Percentiles rank a stretch among this genome's conserved stretches.
phyloP scores from a whole-genome alignment of 2,329 filamentous ascomycete genomes.

The Raffaelea albimanens region DNA sequence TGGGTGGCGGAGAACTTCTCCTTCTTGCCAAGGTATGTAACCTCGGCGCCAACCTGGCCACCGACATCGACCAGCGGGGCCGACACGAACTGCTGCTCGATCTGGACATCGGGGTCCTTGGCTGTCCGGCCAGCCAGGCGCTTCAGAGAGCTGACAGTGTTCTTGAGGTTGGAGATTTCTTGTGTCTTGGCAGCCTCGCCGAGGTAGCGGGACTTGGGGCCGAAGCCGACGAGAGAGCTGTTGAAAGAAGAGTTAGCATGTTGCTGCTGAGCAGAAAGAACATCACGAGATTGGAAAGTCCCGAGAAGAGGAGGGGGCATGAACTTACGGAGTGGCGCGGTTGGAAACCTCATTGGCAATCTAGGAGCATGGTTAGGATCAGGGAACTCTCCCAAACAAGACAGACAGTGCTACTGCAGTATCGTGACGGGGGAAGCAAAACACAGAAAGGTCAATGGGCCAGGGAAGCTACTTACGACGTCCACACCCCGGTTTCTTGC shows the following conservation, averaged over 20 bases:
- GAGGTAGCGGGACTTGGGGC: constrained; percentile 85
- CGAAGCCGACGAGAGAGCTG: constrained; percentile 90
- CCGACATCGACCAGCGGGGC: constrained; percentile 80
- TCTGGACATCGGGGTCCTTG: constrained; percentile 82
- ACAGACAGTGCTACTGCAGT: background rate
- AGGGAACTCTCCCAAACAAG: background rate
- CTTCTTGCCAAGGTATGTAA: constrained; percentile 89
- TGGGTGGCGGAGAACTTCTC: constrained; percentile 91
- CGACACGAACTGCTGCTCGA: constrained; percentile 87
- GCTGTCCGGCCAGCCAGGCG: constrained; percentile 80
- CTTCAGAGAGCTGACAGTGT: constrained; percentile 89
- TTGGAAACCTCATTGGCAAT: constrained; percentile 99
- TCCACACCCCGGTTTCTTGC: constrained; percentile 98
- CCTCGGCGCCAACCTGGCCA: constrained; percentile 91
- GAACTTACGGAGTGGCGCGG: constrained; percentile 87
- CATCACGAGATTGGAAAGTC: constrained; percentile 4
- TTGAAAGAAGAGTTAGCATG: background rate
- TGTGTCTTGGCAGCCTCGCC: constrained; percentile 96
- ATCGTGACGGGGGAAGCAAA: too few species aligned
- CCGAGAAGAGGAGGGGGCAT: constrained; percentile 10
- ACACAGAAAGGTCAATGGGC: constrained; percentile 2
- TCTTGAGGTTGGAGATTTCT: constrained; percentile 99
- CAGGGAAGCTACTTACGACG: constrained; percentile 62
- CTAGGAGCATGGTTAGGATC: constrained; percentile 32
- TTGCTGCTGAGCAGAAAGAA: constrained; percentile 5